Evolutionary conservation across 176 grass and related monocot genomes (phyloP).

Genomic region (Hordeum marinum): DNA sequence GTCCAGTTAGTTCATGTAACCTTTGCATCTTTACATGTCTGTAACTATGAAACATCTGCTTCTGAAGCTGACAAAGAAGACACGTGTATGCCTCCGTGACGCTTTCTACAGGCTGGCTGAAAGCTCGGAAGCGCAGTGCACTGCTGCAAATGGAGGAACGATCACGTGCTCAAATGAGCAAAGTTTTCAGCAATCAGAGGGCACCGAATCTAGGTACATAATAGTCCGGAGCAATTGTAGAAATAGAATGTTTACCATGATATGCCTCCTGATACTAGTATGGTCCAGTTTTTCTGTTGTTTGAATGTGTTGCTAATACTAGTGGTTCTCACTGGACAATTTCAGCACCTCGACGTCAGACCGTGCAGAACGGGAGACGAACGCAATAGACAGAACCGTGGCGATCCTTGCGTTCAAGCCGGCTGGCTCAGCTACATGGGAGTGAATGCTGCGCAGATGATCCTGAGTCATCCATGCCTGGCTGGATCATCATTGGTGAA

Average conservation of each 20-base stretch:
- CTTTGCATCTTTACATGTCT: neutral
- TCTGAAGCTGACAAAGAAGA: slow-evolving; percentile 57
- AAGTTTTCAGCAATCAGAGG: slow-evolving; percentile 7
- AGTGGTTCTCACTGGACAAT: neutral
- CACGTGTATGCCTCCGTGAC: slow-evolving; percentile 69
- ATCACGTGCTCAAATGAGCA: neutral
- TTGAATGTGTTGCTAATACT: neutral
- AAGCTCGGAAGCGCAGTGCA: slow-evolving; percentile 15
- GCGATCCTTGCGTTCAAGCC: slow-evolving; percentile 39
- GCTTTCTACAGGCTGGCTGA: slow-evolving; percentile 72
- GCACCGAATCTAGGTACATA: slow-evolving; percentile 32
- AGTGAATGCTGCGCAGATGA: neutral
- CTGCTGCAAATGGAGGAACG: slow-evolving; percentile 1
- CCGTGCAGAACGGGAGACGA: slow-evolving; percentile 32
- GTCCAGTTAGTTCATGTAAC: neutral
- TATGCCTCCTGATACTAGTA: neutral
- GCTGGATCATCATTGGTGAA: neutral
- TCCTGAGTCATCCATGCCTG: neutral
- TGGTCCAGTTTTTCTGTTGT: neutral
- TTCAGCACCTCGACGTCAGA: slow-evolving; percentile 28
- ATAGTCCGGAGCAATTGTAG: neutral
- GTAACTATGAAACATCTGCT: neutral
- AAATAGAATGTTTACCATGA: neutral
- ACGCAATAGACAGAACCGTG: slow-evolving; percentile 65
- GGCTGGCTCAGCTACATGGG: neutral